Percentiles rank a stretch among this genome's conserved stretches.
These are phyloP conservation scores for slime mould (Dictyostelium discoideum) DNA, from an alignment of 78 protist species.

Conservation along the genomic window DNA sequence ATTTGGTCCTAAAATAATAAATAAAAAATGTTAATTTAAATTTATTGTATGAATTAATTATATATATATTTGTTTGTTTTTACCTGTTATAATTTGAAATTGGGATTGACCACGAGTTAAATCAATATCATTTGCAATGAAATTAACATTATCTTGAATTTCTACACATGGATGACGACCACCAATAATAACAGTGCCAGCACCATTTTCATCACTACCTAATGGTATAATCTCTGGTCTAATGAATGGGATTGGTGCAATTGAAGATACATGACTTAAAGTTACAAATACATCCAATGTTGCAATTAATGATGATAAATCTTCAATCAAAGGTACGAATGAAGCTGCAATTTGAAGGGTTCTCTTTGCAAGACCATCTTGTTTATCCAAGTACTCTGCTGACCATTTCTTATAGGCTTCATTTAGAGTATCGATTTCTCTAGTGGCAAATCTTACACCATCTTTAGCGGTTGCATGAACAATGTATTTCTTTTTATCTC, in stretches of 20 bases:
- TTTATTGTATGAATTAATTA: too few species aligned
- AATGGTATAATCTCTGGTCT: constrained; percentile 83
- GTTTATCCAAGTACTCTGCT: constrained; percentile 10
- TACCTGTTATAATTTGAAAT: constrained; percentile 91
- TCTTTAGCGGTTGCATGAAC: constrained; percentile 14
- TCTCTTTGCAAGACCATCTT: constrained; percentile 43
- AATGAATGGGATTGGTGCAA: constrained; percentile 89
- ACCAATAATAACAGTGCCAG: constrained; percentile 54
- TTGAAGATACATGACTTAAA: constrained; percentile 83
- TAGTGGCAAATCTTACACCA: constrained; percentile 87
- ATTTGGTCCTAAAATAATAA: constrained; percentile 82
- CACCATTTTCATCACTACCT: background rate
- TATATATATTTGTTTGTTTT: background rate
- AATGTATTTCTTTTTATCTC: constrained; percentile 33
- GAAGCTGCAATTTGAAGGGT: constrained; percentile 58
- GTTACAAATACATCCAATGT: constrained; percentile 85
- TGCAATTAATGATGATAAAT: constrained; percentile 69
- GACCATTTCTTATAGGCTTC: background rate
- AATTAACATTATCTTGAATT: constrained; percentile 85
- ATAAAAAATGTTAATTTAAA: too few species aligned
- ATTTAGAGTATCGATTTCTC: constrained; percentile 29
- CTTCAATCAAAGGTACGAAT: constrained; percentile 79
- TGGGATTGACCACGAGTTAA: constrained; percentile 47
- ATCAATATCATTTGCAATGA: constrained; percentile 93
- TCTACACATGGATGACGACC: constrained; percentile 97